phyloP scores from a whole-genome alignment of 108 stramenopile genomes.

The Discostella stelligeroides region DNA sequence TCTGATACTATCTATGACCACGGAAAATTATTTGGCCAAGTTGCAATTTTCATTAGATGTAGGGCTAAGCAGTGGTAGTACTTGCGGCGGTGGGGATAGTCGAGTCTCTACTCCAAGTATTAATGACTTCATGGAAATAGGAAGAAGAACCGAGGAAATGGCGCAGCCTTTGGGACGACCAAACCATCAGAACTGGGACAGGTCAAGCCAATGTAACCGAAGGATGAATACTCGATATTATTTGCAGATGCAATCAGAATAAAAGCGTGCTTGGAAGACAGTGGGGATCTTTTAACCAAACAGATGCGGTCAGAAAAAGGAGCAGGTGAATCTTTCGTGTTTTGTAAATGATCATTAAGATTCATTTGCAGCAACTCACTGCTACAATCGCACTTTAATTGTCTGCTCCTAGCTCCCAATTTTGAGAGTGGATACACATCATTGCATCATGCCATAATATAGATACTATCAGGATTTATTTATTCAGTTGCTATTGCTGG shows the following conservation, averaged over 20 bases:
- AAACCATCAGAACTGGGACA: conserved; percentile 23
- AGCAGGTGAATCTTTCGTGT: no score
- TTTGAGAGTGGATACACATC: conserved; percentile 73
- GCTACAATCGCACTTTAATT: conserved; percentile 3
- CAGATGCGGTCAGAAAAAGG: no score
- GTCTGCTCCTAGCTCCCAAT: conserved; percentile 31
- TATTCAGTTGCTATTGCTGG: conserved; percentile 55
- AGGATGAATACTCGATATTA: conserved; percentile 87
- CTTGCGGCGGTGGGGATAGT: background rate
- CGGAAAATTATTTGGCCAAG: conserved; percentile 69
- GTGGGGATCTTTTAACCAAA: no score
- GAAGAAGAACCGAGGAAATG: conserved; percentile 27
- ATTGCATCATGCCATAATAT: conserved; percentile 69
- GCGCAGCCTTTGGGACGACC: conserved; percentile 13
- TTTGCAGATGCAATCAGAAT: conserved; percentile 77
- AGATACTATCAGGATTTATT: conserved; percentile 52
- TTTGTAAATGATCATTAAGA: no score
- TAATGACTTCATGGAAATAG: conserved; percentile 28
- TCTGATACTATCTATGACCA: conserved; percentile 59
- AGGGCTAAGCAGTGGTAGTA: background rate
- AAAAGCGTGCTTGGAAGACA: conserved; percentile 69
- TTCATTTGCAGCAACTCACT: background rate
- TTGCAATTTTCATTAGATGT: conserved; percentile 61
- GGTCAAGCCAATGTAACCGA: conserved; percentile 67
- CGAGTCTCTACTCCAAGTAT: conserved; percentile 22